Percentiles rank a stretch among this genome's conserved stretches.
These are phyloP conservation scores for Phellopilus nigrolimitatus DNA, from an alignment of 1,284 basidiomycete genomes.

Conservation along the genomic window DNA sequence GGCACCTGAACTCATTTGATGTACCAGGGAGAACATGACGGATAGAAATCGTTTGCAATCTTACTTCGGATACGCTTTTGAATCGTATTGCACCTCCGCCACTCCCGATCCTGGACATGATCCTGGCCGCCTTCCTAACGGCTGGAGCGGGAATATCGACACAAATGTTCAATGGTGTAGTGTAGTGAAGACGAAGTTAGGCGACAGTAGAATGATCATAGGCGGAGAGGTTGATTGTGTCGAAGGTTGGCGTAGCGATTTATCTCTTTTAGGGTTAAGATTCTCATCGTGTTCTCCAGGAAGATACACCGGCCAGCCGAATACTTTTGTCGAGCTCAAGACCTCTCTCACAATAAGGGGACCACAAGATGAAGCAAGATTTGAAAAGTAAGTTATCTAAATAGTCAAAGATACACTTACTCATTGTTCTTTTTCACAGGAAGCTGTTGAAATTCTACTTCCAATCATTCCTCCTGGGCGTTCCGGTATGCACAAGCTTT, in stretches of 20 bases:
- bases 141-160: slow-evolving; percentile 86
- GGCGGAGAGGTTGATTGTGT: slow-evolving; percentile 97
- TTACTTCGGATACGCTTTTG: slow-evolving; percentile 84
- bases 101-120: slow-evolving; percentile 27
- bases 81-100: slow-evolving; percentile 75
- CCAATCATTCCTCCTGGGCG: slow-evolving; percentile 90
- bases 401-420: background rate
- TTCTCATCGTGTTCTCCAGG: slow-evolving; percentile 33
- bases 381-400: slow-evolving; percentile 67
- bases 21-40: slow-evolving; percentile 53
- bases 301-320: slow-evolving; percentile 51
- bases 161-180: slow-evolving; percentile 97
- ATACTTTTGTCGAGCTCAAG: slow-evolving; percentile 86
- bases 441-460: slow-evolving; percentile 96
- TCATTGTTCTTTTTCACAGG: slow-evolving; percentile 34
- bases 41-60: slow-evolving; percentile 54
- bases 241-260: slow-evolving; percentile 48
- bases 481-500: slow-evolving; percentile 53
- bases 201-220: slow-evolving; percentile 74
- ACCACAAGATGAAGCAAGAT: slow-evolving; percentile 63
- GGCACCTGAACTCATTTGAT: slow-evolving; percentile 8
- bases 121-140: slow-evolving; percentile 38
- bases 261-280: slow-evolving; percentile 9
- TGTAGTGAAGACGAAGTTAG: slow-evolving; percentile 87
- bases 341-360: slow-evolving; percentile 80